Base-by-base conservation (phyloP, 805 yeast species). In the Starmerella powellii region DNA sequence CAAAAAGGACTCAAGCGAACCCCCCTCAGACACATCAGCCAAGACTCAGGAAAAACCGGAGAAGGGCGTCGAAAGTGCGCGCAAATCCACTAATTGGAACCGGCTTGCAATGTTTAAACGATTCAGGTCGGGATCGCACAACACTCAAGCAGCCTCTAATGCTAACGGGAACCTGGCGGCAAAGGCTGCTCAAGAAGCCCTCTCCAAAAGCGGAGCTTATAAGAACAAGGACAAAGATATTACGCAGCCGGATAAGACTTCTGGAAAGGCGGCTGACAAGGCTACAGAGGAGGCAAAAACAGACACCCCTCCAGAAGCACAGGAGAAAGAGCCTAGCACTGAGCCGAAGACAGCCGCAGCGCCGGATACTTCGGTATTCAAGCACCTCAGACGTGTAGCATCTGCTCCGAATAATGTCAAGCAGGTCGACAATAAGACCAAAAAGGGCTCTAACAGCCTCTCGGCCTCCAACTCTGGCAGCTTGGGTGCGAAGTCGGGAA, bases 381-480 rank as follows among this genome's bases (percentile, higher is more conserved):
- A 49, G 40, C 45, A 44, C 3, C 32, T 52, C 19, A 65, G 91
- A 46, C 67, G 93, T 47, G 93, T 81, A 1, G 87, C 94, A 0
- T 83, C 94, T 0, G 93, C 91, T 1, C 94, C 94, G 10, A 66
- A 80, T 42, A 80, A 71, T 8, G 55, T 74, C 20, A 67, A 72
- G 40, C 50, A 30, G n/a, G 31, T 41, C 8, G 47, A 37, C 27
- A 15, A 31, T 15, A 12, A 49, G 17, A 5, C 40, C 37, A 19
- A 36, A 33, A 19, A 34, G 27, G 35, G 40, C 29, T 18, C 30
- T 17, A 34, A 31, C 16, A 27, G 24, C 19, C 2, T 32, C 37
- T 30, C 33, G 18, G 12, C 38, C 30, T 21, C 33, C 19, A 15
- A 10, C 15, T 24, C 31, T 19, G 18, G 18, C 26, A 30, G 13